A percentile compares a stretch with the other conserved stretches of the same genome.
These are phyloP conservation scores for Calonectria naviculata DNA, from an alignment of 2,329 filamentous ascomycete genomes.

Conservation along the genomic window DNA sequence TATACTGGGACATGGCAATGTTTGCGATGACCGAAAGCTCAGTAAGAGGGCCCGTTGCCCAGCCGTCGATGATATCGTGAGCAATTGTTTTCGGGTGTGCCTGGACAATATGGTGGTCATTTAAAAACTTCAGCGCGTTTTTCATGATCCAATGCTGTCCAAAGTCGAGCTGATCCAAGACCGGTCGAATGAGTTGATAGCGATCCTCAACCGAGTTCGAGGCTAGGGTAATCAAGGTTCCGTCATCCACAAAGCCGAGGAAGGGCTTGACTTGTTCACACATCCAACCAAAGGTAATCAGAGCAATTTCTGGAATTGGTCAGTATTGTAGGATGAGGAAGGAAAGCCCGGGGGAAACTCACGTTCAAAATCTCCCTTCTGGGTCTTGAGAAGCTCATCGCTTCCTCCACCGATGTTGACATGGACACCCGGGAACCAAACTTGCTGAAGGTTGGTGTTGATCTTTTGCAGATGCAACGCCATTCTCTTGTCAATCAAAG, in stretches of 20 bases:
- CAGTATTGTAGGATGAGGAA: not conserved
- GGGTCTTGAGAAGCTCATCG: not conserved
- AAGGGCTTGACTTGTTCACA: not conserved
- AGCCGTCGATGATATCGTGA: not conserved
- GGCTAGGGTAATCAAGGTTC: not conserved
- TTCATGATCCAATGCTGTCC: not conserved
- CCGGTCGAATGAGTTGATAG: not conserved
- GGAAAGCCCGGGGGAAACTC: not conserved
- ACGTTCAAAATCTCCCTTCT: not conserved
- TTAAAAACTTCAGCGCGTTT: not conserved
- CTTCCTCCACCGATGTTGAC: conserved; percentile 18
- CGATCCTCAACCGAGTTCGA: not conserved
- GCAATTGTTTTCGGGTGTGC: not conserved
- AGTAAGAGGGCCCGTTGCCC: not conserved
- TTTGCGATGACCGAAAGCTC: not conserved
- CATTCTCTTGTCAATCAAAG: conserved; percentile 26
- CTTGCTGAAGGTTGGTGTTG: conserved; percentile 5
- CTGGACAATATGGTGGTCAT: not conserved
- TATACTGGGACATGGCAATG: not conserved
- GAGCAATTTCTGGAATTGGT: not conserved
- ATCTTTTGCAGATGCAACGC: conserved; percentile 2
- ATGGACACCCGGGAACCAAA: conserved; percentile 22
- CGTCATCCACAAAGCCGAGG: not conserved
- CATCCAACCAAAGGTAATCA: not conserved
- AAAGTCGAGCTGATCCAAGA: not conserved